Evolutionary conservation across 2,329 filamentous ascomycete species (phyloP), one percentile per base, ranked within the genome.

Genomic region (Sclerotinia sclerotiorum): DNA sequence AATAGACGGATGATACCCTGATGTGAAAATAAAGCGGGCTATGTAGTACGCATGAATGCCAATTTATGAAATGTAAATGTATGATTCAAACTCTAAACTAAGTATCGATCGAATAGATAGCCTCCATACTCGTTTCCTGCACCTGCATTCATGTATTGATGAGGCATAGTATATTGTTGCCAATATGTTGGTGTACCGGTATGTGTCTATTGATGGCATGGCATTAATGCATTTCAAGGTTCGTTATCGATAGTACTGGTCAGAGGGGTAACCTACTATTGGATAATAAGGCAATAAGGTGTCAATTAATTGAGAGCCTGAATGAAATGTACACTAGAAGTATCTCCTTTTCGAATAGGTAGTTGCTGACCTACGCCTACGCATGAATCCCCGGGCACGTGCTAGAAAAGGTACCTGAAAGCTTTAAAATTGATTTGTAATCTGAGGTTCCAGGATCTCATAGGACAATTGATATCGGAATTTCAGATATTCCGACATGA

Each of bases 71-170:
- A 29, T 32, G 29, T 21, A 35, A 35, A n/a, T 32, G 29, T 21
- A 29, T 58, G 39, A 29, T 44, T 19, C 39, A 15, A 21, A 21
- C 19, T 21, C 1, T 44, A 3, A 44, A 46, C n/a, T 29, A 44
- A 29, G 39, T 21, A 46, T 46, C 8, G 5, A n/a, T 46, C 8
- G 5, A n/a, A 35, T 48, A n/a, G 17, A 56, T n/a, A 35, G 39
- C 39, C 39, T 17, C 10, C 19, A 56, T n/a, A 35, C 54, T 56
- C 29, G 29, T 56, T 32, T 10, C 4, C 13, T 55, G 3, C 11
- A 39, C 32, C 54, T 60, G 56, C 56, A 60, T 46, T 46, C 56
- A 60, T 46, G 56, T 60, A 21, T 60, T 46, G 39, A 60, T 29
- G 42, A 46, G 39, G 17, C 7, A 44, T 42, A 57, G 55, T 15